Evolutionary conservation across 2,329 filamentous ascomycete species (phyloP), one percentile per base, ranked within the genome.

Genomic region (Dactylonectria estremocensis): DNA sequence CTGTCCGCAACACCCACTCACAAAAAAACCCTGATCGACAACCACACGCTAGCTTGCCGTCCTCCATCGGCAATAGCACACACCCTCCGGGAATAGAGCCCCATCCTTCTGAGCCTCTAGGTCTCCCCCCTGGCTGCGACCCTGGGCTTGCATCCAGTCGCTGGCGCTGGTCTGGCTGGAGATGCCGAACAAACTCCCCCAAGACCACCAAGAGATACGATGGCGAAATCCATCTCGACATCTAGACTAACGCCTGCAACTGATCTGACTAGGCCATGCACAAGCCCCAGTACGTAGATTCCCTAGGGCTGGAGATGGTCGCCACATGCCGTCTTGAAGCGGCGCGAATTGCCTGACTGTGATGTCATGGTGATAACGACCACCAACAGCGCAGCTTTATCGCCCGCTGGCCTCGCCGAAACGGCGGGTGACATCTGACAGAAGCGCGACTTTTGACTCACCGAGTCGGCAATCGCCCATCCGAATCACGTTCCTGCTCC

Each of bases 1-100:
- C 55, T 16, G 14, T n/a, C 40, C 40, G n/a, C 40, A 43, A 43
- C 40, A 43, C 40, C 37, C 45, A 43, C 22, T 49, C 49, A 61
- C 64, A 50, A 50, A 46, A 66, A 71, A 66, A 60, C 56, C 72
- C 64, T 72, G 70, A 75, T 74, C 73, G 54, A 18, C 71, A 59
- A 61, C 45, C 16, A 52, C 49, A 55, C 66, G 52, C 69, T 74
- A 69, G 66, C 55, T 62, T 65, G 61, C 56, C 52, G 33, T 57
- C 28, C 52, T 54, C 48, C 49, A 10, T 55, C 73, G 72, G 73
- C 43, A 73, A 75, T 75, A 69, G 66, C 63, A 31, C 13, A 9
- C 49, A 37, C 18, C n/a, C 24, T 9, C 55, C 69, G 73, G 71
- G 50, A 62, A 75, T 72, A 75, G 40, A 43, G 54, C 22, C 37